Conservation (phyloP, 2,329 filamentous ascomycete genomes). For the Diaporthe capsici region DNA sequence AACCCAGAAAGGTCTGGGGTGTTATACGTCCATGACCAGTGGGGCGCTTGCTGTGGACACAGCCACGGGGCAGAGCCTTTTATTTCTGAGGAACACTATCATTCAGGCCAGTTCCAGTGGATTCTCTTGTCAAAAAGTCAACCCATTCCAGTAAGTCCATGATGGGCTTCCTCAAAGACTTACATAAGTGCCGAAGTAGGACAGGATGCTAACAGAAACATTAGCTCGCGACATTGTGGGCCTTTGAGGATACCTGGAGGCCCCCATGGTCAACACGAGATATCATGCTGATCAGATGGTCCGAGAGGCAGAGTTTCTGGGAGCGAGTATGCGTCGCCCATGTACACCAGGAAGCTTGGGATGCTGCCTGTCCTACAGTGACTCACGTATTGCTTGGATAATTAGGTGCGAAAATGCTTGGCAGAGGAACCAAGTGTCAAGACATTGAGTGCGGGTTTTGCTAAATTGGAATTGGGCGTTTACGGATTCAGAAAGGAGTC, state of each 20-base stretch:
- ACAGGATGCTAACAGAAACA: no score
- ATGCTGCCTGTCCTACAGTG: not conserved
- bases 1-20: no score
- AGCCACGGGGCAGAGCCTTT: not conserved
- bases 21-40: no score
- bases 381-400: not conserved
- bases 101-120: not conserved
- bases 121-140: not conserved
- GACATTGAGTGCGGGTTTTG: no score
- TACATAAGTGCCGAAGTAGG: no score
- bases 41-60: no score
- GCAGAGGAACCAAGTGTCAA: not conserved
- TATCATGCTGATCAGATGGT: not conserved
- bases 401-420: not conserved
- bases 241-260: no score
- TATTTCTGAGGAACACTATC: not conserved
- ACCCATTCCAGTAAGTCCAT: not conserved
- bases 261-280: not conserved
- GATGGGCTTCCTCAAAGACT: no score
- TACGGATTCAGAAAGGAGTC: no score
- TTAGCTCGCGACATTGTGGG: no score
- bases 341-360: not conserved
- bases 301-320: not conserved
- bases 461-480: no score
- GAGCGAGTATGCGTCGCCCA: not conserved